Conservation (phyloP, 768 basidiomycete species). For the Suillus subluteus region DNA sequence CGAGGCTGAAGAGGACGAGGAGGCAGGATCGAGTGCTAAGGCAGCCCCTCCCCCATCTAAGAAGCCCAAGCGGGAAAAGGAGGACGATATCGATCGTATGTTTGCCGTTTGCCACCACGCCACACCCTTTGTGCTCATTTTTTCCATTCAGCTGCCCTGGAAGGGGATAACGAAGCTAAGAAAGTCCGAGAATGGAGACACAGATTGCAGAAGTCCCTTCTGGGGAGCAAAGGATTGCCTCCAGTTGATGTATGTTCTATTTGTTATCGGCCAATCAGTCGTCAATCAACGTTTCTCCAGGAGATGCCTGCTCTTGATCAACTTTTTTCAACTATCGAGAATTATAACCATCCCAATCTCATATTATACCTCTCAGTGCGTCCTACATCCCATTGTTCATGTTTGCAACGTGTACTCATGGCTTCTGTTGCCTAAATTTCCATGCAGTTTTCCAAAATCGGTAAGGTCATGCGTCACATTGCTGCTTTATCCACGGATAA, state of each 20-base stretch:
- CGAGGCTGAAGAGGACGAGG: conserved; percentile 50
- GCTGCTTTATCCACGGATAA: conserved; percentile 43
- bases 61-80: conserved; percentile 62
- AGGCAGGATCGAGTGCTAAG: conserved; percentile 54
- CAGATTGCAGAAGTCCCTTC: conserved; percentile 85
- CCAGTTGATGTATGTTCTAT: conserved; percentile 59
- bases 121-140: conserved; percentile 14
- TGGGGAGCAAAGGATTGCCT: conserved; percentile 65
- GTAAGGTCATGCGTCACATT: conserved; percentile 67
- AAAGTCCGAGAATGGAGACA: conserved; percentile 93
- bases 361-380: conserved; percentile 71
- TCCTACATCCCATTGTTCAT: conserved; percentile 14
- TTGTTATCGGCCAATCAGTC: conserved; percentile 10
- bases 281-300: conserved; percentile 40
- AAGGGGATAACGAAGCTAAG: conserved; percentile 61
- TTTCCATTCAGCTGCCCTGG: conserved; percentile 41
- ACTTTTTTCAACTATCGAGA: conserved; percentile 77
- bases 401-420: conserved; percentile 15
- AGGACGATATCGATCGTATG: conserved; percentile 64
- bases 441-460: conserved; percentile 50
- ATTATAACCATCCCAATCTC: conserved; percentile 70
- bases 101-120: background rate
- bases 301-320: conserved; percentile 77
- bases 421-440: conserved; percentile 12
- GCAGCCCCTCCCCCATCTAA: conserved; percentile 66